Evolutionary conservation across 148 eudicot species (phyloP), one percentile per base, ranked within the genome.

Genomic region (Dianthus caryophyllus): DNA sequence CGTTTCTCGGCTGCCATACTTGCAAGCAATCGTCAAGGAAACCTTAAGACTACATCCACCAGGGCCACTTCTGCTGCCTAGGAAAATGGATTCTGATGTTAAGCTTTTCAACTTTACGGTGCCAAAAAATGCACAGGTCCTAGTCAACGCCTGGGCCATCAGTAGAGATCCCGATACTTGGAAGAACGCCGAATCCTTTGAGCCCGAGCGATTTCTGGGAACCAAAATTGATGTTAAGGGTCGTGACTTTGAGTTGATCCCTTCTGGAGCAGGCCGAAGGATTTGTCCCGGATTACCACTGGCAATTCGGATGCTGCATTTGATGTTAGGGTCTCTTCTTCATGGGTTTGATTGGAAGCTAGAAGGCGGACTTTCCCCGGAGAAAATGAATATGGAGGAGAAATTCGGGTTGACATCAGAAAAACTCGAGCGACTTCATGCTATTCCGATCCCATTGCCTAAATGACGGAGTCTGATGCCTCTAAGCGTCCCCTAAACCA

Each of bases 371-470:
- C 48, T 38, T 38, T 36, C 65, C 36, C 65, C 65, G 9, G 65
- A 61, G 65, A 61, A 38, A 14, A 18, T 61, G 65, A 24, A 61
- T 38, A 61, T 61, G 65, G 65, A 61, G 65, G 65, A 61, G 65
- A 61, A 36, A 38, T 61, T 61, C 21, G 65, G 65, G 8, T 38
- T 61, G 65, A 61, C 65, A 36, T 61, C 65, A 20, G 65, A 61
- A 39, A 61, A 61, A 39, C 65, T 61, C 48, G 47, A 61, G 8
- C 47, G 65, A 38, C 47, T 61, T 61, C 47, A 27, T 20, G 65
- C 65, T 15, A 61, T 61, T 36, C 65, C 65, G n/a, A 61, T 61
- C 48, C 65, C 48, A 61, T 14, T 38, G 29, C 65, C 65, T 61
- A 15, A 16, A 5, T 38, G 27, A 61, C 29, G 26, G 7, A 36